Evolutionary conservation across 2,329 filamentous ascomycete species (phyloP).

Genomic region (Mycosphaerella arachidis): DNA sequence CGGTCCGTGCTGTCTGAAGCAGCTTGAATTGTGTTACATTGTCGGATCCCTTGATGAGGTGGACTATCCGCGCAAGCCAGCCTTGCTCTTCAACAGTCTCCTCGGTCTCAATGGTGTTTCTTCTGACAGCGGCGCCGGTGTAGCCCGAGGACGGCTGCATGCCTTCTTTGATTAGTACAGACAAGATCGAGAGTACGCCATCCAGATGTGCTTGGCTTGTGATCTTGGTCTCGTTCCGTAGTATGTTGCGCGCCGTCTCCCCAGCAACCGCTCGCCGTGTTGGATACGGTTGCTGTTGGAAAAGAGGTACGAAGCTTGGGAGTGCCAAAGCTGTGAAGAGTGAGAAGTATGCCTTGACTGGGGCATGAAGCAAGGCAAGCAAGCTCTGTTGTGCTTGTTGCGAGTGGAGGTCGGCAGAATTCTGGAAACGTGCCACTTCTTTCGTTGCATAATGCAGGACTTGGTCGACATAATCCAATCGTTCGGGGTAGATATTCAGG

Average conservation of each 20-base stretch:
- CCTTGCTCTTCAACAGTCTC: constrained; percentile 98
- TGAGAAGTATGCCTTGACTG: constrained; percentile 82
- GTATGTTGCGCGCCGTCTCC: constrained; percentile 76
- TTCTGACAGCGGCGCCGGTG: constrained; percentile 68
- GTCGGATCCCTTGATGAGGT: constrained; percentile 74
- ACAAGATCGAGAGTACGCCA: constrained; percentile 80
- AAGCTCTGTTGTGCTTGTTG: constrained; percentile 82
- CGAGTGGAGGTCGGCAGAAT: constrained; percentile 92
- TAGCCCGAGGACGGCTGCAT: constrained; percentile 77
- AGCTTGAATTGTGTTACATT: constrained; percentile 91
- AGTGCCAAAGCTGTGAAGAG: constrained; percentile 94
- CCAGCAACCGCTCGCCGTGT: constrained; percentile 87
- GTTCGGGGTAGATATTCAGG: constrained; percentile 89
- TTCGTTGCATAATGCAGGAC: constrained; percentile 81
- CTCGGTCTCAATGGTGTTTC: constrained; percentile 79
- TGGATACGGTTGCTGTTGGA: constrained; percentile 87
- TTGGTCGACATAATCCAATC: constrained; percentile 91
- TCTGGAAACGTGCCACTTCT: constrained; percentile 83
- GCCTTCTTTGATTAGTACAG: constrained; percentile 90
- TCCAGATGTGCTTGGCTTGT: constrained; percentile 74
- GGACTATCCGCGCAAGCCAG: constrained; percentile 88
- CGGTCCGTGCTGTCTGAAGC: constrained; percentile 79
- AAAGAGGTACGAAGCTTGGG: constrained; percentile 84
- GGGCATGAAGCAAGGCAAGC: constrained; percentile 82
- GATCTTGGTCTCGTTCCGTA: constrained; percentile 77